Evolutionary conservation across 331 rosid genomes (phyloP).

Genomic region (Telfairia occidentalis): DNA sequence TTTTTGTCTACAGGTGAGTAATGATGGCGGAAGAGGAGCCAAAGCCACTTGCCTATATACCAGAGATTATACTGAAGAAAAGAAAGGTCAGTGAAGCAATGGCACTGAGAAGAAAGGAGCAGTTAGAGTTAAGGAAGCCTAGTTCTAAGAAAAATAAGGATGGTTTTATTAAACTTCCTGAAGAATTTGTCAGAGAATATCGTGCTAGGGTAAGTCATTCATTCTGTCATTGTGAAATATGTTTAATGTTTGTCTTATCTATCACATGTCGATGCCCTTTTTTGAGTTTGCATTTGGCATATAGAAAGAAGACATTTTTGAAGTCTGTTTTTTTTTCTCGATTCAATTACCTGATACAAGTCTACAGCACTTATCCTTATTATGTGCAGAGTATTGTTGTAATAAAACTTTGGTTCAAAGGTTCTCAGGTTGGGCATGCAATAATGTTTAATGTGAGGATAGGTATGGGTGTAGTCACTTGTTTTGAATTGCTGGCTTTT

Average conservation of each 20-base stretch:
- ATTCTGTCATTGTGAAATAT: background rate
- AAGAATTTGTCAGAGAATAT: conserved; percentile 59
- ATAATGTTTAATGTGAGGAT: background rate
- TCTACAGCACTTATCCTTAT: background rate
- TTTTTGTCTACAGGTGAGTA: background rate
- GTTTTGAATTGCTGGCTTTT: background rate
- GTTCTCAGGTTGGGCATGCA: background rate
- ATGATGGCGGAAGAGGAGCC: conserved; percentile 48
- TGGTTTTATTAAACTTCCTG: conserved; percentile 38
- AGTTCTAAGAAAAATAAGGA: conserved; percentile 26
- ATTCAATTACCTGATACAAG: background rate
- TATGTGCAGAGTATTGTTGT: background rate
- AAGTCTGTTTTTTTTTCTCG: background rate
- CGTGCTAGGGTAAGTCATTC: conserved; percentile 42
- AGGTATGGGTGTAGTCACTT: background rate
- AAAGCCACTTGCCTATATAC: conserved; percentile 31
- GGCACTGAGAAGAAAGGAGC: conserved; percentile 55
- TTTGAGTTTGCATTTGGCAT: background rate
- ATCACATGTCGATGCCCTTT: background rate
- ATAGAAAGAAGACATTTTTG: background rate
- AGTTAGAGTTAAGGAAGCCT: conserved; percentile 44
- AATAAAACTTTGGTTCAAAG: background rate
- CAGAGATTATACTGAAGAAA: conserved; percentile 69
- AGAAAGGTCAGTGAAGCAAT: conserved; percentile 50
- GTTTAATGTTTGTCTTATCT: background rate